Base-by-base conservation (phyloP, 1,284 basidiomycete species). In the Marasmius tenuissimus region DNA sequence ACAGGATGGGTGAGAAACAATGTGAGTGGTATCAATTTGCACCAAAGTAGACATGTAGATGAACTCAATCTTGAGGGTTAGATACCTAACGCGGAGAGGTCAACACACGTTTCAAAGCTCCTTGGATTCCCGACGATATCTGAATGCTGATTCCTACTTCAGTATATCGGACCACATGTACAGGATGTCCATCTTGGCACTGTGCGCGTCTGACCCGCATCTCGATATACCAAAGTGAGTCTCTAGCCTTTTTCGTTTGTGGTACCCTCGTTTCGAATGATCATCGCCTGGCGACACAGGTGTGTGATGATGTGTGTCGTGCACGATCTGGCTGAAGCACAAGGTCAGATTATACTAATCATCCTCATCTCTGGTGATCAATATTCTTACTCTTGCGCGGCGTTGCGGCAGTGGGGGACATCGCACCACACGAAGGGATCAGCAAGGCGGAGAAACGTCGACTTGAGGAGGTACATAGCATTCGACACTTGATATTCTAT, bases 161-260 rank as follows among this genome's bases (percentile, higher is more conserved):
- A 96, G 94, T 67, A 97, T 98, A 65, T 89, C 94, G 3, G 96
- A 98, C 73, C 96, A 98, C 72, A 98, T 97, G 96, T 97, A 97
- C 74, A 84, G 97, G 59, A 98, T 98, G 97, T 91, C 94, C 1
- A 76, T 98, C 22, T 83, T 98, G 51, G 91, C 94, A 0, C 89
- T 98, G 85, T 91, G 95, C 66, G 85, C 84, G 1, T 86, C 87
- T 1, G 92, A 92, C 66, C 58, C 79, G 3, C 81, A 76, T 0
- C 82, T 97, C 8, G 93, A 97, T 71, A 81, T 95, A 8, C 76
- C 88, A 45, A 94, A 91, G 91, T 91, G 65, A 60, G 81, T 68
- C 4, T 27, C 27, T 27, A 27, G 27, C 27, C 27, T 2, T 37
- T 27, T 51, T 10, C 22, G 7, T 58, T 18, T 48, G 55, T 27